Evolutionary conservation across 163 green algal genomes (phyloP), one percentile per base, ranked within the genome.

Genomic region (Trebouxia gelatinosa): DNA sequence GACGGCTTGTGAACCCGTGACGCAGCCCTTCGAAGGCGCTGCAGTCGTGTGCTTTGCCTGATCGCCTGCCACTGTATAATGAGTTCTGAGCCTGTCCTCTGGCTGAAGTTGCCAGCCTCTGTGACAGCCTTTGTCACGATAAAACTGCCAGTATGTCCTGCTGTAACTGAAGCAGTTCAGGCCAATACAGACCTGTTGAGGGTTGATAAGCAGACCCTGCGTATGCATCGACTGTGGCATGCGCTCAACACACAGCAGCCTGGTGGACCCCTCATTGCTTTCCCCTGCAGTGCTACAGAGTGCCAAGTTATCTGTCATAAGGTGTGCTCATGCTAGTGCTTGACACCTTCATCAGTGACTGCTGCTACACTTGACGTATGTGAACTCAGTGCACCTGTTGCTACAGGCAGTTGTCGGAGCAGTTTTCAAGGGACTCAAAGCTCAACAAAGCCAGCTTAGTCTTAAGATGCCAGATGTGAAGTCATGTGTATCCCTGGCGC

Each of bases 391-490:
- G 48, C 48, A 3, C 19, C 48, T 3, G 48, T 23, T 70, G 61
- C n/a, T 62, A 43, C 39, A 76, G 68, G 31, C 40, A 13, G 4
- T 31, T 21, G 40, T 76, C 4, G 43, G 28, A 11, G 62, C 39
- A 5, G 28, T 76, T 5, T 76, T 54, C 68, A 76, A 61, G 40
- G 68, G 28, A 6, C 31, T 76, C 13, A 62, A 31, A 43, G 68
- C 46, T 28, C 68, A 62, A 43, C 40, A 76, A 43, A 61, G 1
- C 40, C n/a, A 76, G 13, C 43, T 76, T 17, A 2, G 28, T 1
- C 39, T 76, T 28, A 59, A 64, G 43, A 39, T 76, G 68, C 31
- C 68, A 37, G 68, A 59, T 40, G 68, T 76, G 9, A 76, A 61
- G 39, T 64, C 68, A 28, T 76, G 35, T 50, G 37, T 72, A 28